Evolutionary conservation across 169 alveolate genomes (phyloP).

Genomic region (Babesia bigemina): DNA sequence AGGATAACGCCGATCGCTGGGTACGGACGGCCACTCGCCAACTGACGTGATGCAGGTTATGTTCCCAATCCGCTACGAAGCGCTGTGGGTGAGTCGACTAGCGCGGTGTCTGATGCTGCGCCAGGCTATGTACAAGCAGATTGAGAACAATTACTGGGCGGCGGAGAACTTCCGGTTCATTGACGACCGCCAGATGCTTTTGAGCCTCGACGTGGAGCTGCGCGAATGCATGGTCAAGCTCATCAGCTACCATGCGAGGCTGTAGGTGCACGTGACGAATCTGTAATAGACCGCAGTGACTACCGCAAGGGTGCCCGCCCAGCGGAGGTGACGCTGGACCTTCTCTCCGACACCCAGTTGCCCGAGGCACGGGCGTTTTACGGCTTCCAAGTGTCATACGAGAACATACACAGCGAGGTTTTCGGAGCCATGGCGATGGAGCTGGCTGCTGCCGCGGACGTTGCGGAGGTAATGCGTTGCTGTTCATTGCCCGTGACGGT

Average conservation of each 20-base stretch:
- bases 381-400: slow-evolving; percentile 92
- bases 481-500: not conserved
- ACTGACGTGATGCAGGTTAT: slow-evolving; percentile 51
- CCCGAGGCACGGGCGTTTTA: slow-evolving; percentile 94
- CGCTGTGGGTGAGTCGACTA: slow-evolving; percentile 46
- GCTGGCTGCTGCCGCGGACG: slow-evolving; percentile 38
- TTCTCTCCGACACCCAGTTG: slow-evolving; percentile 86
- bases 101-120: too few relatives aligned
- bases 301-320: slow-evolving; percentile 39
- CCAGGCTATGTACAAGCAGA: slow-evolving; percentile 63
- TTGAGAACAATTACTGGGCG: slow-evolving; percentile 69
- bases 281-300: slow-evolving; percentile 18
- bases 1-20: slow-evolving; percentile 64
- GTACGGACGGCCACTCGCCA: slow-evolving; percentile 7
- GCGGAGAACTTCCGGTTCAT: slow-evolving; percentile 62
- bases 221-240: slow-evolving; percentile 30
- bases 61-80: slow-evolving; percentile 67
- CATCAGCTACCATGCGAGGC: slow-evolving; percentile 26
- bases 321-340: slow-evolving; percentile 77
- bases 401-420: slow-evolving; percentile 90
- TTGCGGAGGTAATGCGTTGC: slow-evolving; percentile 5
- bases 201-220: slow-evolving; percentile 10
- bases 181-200: slow-evolving; percentile 26
- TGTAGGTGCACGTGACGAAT: slow-evolving; percentile 19
- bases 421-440: slow-evolving; percentile 73